Evolutionary conservation across 257 asterid species (phyloP), one percentile per base, ranked within the genome.

Genomic region (Solanum stenotomum): DNA sequence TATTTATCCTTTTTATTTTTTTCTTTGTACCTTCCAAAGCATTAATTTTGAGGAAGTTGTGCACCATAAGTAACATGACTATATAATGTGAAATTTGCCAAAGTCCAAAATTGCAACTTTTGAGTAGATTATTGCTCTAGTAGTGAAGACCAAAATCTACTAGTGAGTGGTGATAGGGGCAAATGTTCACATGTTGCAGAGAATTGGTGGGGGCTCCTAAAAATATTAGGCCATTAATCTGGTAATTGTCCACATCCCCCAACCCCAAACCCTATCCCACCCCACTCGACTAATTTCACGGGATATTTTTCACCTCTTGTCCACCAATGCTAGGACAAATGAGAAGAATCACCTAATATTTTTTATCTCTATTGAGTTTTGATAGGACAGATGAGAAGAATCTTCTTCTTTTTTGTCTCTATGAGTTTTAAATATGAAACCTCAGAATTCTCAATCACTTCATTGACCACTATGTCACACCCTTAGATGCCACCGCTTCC

Each of bases 231-330:
- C 85, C 84, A 44, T 49, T 65, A n/a, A 65, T 89, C 89, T 29
- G 91, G 90, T 90, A 89, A 83, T 70, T 86, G 90, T 91, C 91
- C 90, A 86, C 89, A 89, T 89, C 88, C 22, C 40, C 23, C 22
- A 15, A 5, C 61, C 87, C 40, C 63, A 56, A 56, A 56, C n/a
- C 25, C 67, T 56, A 56, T 6, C 11, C 67, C 67, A 56, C 67
- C 10, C 65, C n/a, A 0, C 67, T 20, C 12, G n/a, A 56, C 10
- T 20, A 56, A 56, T 18, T 56, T 20, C 2, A 18, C n/a, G 1
- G 4, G n/a, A 56, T 56, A 56, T 56, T 18, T 18, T 10, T 56
- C 23, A 56, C 65, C 23, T 56, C 65, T 56, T 8, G n/a, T 20
- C 4, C 10, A 18, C 2, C 1, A 6, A 56, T 18, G 10, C 23